Conservation (phyloP, 2,329 filamentous ascomycete genomes). For the Tothia fuscella region DNA sequence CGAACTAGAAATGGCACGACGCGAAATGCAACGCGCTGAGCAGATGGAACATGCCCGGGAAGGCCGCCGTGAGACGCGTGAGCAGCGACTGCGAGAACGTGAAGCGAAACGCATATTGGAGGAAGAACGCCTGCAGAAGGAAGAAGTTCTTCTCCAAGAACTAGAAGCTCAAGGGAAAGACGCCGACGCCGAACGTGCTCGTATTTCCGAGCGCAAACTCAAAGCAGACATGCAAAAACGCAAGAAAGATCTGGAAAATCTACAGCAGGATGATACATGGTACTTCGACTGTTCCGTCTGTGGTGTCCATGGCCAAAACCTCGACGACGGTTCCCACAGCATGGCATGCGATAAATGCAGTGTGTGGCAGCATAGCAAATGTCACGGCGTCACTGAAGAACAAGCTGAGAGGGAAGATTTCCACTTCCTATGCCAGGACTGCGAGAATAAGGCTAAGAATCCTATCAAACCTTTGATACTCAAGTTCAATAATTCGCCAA, state of each 20-base stretch:
- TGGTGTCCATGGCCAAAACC: conserved; percentile 74
- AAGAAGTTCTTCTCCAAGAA: conserved; percentile 51
- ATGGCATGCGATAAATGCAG: conserved; percentile 89
- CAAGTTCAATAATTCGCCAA: conserved; percentile 5
- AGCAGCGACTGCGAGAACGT: conserved; percentile 74
- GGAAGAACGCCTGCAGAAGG: conserved; percentile 67
- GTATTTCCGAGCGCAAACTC: conserved; percentile 68
- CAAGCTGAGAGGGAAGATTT: conserved; percentile 81
- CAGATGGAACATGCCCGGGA: conserved; percentile 68
- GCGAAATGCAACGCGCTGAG: conserved; percentile 45
- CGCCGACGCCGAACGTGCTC: conserved; percentile 35
- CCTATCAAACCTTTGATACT: conserved; percentile 6
- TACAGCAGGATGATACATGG: conserved; percentile 73
- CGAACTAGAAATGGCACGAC: conserved; percentile 51
- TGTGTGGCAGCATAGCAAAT: conserved; percentile 95
- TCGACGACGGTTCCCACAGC: conserved; percentile 86
- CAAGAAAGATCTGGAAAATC: conserved; percentile 60
- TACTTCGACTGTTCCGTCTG: conserved; percentile 85
- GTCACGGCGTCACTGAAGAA: conserved; percentile 64
- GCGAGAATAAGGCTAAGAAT: conserved; percentile 52
- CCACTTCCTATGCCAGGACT: conserved; percentile 71
- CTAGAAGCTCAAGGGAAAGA: conserved; percentile 18
- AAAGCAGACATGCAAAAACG: conserved; percentile 71
- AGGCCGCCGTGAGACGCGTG: conserved; percentile 68
- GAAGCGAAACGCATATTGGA: conserved; percentile 73